A percentile compares a stretch with the other conserved stretches of the same genome.
phyloP scores from a whole-genome alignment of 2,329 filamentous ascomycete genomes.

The Rhexocercosporidium sp. region DNA sequence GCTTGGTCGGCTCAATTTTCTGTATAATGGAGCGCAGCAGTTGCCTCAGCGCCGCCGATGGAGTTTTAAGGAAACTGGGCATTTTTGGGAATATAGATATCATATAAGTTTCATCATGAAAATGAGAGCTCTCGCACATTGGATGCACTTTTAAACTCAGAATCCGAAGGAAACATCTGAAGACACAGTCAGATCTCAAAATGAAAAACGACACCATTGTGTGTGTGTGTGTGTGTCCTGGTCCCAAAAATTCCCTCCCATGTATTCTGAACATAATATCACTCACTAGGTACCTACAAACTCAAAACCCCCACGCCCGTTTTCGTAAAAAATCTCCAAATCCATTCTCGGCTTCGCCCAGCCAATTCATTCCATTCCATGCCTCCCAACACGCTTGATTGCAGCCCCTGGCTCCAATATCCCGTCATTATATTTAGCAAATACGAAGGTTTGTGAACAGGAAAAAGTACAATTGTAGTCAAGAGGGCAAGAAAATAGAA shows the following conservation, averaged over 20 bases:
- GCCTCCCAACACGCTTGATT: not conserved
- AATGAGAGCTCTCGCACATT: not conserved
- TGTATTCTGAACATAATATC: not conserved
- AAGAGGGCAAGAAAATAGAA: not conserved
- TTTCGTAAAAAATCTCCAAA: not conserved
- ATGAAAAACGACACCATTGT: not conserved
- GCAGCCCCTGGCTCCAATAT: not conserved
- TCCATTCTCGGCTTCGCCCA: not conserved
- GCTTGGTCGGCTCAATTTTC: not conserved
- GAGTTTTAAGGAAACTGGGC: slow-evolving; percentile 14
- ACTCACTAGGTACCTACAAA: not conserved
- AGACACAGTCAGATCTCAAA: too few relatives aligned
- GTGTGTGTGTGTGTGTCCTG: not conserved
- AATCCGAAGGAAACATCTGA: not conserved
- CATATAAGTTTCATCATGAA: slow-evolving; percentile 8
- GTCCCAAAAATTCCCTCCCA: not conserved
- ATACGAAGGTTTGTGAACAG: slow-evolving; percentile 4
- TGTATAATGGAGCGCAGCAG: not conserved
- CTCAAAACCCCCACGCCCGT: not conserved
- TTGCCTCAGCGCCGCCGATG: not conserved
- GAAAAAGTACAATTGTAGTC: slow-evolving; percentile 6
- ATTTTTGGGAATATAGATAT: slow-evolving; percentile 21
- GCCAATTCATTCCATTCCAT: not conserved
- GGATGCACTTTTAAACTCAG: not conserved
- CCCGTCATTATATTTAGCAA: slow-evolving; percentile 19